phyloP scores from a whole-genome alignment of 495 filamentous ascomycete genomes.

The Tuber indicum region DNA sequence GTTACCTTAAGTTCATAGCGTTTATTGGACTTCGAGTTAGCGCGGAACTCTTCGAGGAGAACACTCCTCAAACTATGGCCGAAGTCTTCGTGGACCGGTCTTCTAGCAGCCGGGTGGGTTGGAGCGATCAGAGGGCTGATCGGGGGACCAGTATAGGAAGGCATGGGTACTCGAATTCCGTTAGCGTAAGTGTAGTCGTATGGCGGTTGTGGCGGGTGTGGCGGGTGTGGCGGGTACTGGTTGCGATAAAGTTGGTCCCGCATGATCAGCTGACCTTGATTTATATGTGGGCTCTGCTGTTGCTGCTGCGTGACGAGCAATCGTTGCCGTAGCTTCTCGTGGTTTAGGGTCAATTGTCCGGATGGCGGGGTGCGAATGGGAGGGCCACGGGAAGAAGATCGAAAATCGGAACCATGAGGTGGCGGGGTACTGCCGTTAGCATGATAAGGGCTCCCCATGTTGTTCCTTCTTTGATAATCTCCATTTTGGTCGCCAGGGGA shows the following conservation, averaged over 20 bases:
- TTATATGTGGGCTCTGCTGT: constrained; percentile 44
- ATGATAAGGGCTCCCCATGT: constrained; percentile 56
- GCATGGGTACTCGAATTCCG: constrained; percentile 45
- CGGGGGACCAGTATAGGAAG: constrained; percentile 38
- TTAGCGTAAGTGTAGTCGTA: constrained; percentile 41
- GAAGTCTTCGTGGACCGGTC: constrained; percentile 56
- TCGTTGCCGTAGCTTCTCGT: constrained; percentile 40
- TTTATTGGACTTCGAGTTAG: constrained; percentile 67
- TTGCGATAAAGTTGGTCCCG: constrained; percentile 44
- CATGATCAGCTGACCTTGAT: constrained; percentile 41
- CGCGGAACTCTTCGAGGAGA: constrained; percentile 72
- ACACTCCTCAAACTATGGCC: constrained; percentile 57
- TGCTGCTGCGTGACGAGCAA: constrained; percentile 47
- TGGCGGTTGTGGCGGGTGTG: constrained; percentile 39
- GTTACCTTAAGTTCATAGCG: constrained; percentile 75
- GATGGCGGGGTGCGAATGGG: constrained; percentile 37
- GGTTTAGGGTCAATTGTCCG: constrained; percentile 34
- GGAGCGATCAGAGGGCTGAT: constrained; percentile 45
- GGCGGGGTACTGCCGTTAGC: constrained; percentile 50
- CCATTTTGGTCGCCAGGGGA: constrained; percentile 42
- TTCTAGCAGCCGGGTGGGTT: constrained; percentile 46
- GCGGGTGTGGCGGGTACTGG: constrained; percentile 41
- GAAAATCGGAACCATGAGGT: constrained; percentile 44
- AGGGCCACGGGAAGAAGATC: constrained; percentile 44
- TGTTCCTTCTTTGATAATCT: constrained; percentile 44